Conservation (phyloP, 139 green algal species). For the Microglena sp. region DNA sequence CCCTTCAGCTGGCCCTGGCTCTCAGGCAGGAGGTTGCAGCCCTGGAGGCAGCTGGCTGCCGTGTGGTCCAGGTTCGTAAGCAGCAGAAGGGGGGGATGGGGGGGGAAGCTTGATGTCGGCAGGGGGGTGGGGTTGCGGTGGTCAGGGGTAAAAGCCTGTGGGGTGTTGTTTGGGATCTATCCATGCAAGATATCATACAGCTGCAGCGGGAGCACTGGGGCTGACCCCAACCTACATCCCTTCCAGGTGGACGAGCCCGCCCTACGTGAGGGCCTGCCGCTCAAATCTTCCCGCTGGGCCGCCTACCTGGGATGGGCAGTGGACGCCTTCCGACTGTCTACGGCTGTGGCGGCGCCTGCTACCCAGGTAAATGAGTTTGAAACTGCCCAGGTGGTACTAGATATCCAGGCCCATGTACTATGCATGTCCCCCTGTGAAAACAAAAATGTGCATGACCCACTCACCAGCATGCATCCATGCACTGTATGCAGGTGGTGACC, state of each 20-base stretch:
- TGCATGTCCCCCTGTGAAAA: no score
- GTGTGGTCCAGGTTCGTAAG: conserved; percentile 56
- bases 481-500: conserved; percentile 78
- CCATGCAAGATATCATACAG: no score
- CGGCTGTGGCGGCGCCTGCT: conserved; percentile 9
- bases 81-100: background rate
- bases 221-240: background rate
- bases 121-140: no score
- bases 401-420: no score
- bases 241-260: conserved; percentile 84
- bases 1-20: conserved; percentile 69
- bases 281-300: conserved; percentile 56
- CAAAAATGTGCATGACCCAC: no score
- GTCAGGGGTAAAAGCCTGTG: no score
- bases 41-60: conserved; percentile 71
- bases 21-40: conserved; percentile 75
- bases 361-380: no score
- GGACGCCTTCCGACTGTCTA: conserved; percentile 55
- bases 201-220: no score
- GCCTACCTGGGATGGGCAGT: conserved; percentile 84
- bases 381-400: no score
- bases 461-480: no score
- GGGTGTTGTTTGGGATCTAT: no score
- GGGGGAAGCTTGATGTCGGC: background rate
- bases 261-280: conserved; percentile 81